Evolutionary conservation across 1,284 basidiomycete genomes (phyloP).

Genomic region (Cutaneotrichosporon sp.): DNA sequence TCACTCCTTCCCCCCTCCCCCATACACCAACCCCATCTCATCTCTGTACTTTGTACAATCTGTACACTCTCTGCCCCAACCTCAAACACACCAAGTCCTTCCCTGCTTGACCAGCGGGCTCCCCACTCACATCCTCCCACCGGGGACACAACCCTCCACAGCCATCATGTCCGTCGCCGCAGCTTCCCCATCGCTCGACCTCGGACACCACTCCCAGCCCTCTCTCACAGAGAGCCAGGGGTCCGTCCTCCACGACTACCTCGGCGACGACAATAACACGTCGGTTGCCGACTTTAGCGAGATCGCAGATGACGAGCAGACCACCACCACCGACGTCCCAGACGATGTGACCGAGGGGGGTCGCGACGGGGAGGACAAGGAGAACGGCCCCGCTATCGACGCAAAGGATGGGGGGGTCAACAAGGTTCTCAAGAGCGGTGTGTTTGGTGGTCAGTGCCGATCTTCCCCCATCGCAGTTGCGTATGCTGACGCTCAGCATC

Average conservation of each 20-base stretch:
- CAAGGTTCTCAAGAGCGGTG: constrained; percentile 47
- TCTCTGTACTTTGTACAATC: background rate
- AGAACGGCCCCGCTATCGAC: constrained; percentile 14
- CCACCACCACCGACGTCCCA: constrained; percentile 10
- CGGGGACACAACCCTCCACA: background rate
- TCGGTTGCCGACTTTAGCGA: constrained; percentile 4
- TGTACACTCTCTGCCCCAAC: background rate
- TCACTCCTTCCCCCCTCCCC: background rate
- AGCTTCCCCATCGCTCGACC: background rate
- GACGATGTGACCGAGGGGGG: constrained; percentile 3
- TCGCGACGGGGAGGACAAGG: constrained; percentile 14
- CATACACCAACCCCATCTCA: background rate
- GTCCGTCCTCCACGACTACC: constrained; percentile 8
- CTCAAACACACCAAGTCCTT: background rate
- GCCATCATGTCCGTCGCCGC: constrained; percentile 6
- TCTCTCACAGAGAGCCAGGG: constrained; percentile 3
- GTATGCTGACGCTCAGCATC: constrained; percentile 12
- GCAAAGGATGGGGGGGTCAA: constrained; percentile 36
- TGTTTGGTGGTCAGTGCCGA: constrained; percentile 44
- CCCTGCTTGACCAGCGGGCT: background rate
- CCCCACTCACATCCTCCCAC: background rate
- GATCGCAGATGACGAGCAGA: constrained; percentile 8
- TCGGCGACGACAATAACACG: constrained; percentile 4
- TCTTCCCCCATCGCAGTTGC: background rate
- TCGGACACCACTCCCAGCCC: constrained; percentile 1